Conservation (phyloP, 805 yeast species). For the Myxozyma nipponensis region DNA sequence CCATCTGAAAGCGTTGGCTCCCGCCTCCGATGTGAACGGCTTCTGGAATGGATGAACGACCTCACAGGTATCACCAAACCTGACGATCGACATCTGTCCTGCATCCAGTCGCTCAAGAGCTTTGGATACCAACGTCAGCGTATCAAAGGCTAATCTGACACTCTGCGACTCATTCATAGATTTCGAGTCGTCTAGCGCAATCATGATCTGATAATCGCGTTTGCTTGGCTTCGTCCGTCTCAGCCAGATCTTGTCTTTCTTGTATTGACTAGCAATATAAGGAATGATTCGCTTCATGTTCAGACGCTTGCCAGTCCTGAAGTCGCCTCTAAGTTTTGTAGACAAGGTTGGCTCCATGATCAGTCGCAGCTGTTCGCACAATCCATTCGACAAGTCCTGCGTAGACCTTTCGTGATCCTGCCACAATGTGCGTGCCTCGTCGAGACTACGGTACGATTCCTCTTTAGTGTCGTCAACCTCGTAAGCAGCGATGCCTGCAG, state of each 20-base stretch:
- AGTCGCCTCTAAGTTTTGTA: conserved; percentile 93
- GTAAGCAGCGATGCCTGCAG: conserved; percentile 13
- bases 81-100: conserved; percentile 84
- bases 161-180: conserved; percentile 94
- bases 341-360: conserved; percentile 94
- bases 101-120: conserved; percentile 92
- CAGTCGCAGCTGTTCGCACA: conserved; percentile 88
- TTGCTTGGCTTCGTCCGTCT: conserved; percentile 96
- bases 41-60: conserved; percentile 87
- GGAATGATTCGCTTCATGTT: conserved; percentile 98
- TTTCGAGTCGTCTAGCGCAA: conserved; percentile 94
- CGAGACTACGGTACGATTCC: conserved; percentile 44
- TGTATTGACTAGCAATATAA: conserved; percentile 94
- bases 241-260: conserved; percentile 97
- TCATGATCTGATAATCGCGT: conserved; percentile 95
- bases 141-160: conserved; percentile 87
- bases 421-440: conserved; percentile 78
- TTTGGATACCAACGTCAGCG: conserved; percentile 88
- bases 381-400: conserved; percentile 76
- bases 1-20: conserved; percentile 78
- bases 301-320: conserved; percentile 92
- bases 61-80: conserved; percentile 79
- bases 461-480: conserved; percentile 7
- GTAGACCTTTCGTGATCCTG: conserved; percentile 76
- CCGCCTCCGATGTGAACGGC: conserved; percentile 79